Base-by-base conservation (phyloP, 2,329 filamentous ascomycete genomes). In the Sporothrix dimorphospora region DNA sequence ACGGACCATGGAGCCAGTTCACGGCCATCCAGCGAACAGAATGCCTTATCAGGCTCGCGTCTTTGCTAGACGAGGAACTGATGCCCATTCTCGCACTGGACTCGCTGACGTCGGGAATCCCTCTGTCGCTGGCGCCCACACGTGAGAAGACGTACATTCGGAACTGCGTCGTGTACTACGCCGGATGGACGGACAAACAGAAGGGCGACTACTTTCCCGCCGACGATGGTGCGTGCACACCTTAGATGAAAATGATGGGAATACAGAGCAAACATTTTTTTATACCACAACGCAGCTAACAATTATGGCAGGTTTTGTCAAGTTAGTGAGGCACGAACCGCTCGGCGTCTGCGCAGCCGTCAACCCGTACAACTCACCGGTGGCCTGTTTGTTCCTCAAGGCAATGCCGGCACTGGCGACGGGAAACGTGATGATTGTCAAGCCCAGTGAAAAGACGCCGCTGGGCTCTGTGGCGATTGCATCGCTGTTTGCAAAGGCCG, bases 311-410 rank as follows among this genome's bases (percentile, higher is more conserved):
- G 55, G 84, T 1, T 84, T 85, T 76, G 76, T 83, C 63, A 70
- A 70, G 27, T 21, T 70, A 5, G 69, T 70, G 24, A 42, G 69
- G 1, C 69, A 70, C 1, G 69, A 70, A 40, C 69, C 69, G 8
- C 42, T 70, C 2, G 69, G 69, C 2, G 70, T 71, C 0, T 71
- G 70, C 24, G 70, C 70, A 12, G 70, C 21, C 38, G 53, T 71
- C 47, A 47, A 78, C 5, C 78, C 81, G 4, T 83, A 78, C 80
- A 83, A 84, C 72, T 79, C 77, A 0, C 80, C 81, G 5, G 81
- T 91, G 0, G 82, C 83, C 1, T 91, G 91, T 87, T 88, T 89
- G 19, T 86, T 87, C 1, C 90, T 88, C 88, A 91, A 92, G 76
- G 83, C 92, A 19, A 90, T 88, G 45, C 90, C 90, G 49, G 86